Evolutionary conservation across 2,329 filamentous ascomycete species (phyloP), one percentile per base, ranked within the genome.

Genomic region (Rhexocercosporidium sp.): DNA sequence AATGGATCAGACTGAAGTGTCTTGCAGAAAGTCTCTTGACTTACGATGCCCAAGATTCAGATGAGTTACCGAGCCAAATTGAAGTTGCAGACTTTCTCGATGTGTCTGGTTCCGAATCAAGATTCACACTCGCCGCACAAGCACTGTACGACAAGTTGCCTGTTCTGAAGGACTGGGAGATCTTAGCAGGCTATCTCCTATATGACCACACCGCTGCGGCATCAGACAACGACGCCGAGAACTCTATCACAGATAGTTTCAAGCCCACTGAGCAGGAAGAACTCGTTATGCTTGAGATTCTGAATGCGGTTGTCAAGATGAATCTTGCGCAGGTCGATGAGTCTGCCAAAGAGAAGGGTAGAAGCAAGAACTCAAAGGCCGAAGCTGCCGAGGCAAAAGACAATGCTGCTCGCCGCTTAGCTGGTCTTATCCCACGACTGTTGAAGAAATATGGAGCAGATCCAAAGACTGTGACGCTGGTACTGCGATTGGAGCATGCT

Each of bases 381-480:
- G 89, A 93, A 66, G 80, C 84, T 20, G 80, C 84, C 6, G 92
- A 94, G 67, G 85, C 89, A 29, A 91, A 93, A 69, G 94, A 97
- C 74, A 89, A 91, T 59, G 90, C 92, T 41, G 93, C 93, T 1
- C 85, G 94, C 57, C 88, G 91, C 72, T 84, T 99, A 44, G 92
- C 93, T 9, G 84, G 86, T 44, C 84, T 92, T 16, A 95, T 98
- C 63, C 96, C 96, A 0, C 90, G 88, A 70, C 86, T 99, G 1
- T 83, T 99, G 61, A 97, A 91, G 79, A 98, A 97, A 77, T 99
- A 94, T 74, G 95, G 96, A 5, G 92, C 94, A n/a, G 87, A 92
- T 31, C 92, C 96, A 18, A 90, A 92, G 74, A 94, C 95, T 27
- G 94, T 94, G 1, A 92, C 93, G 11, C 88, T 92, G 27, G 94